Evolutionary conservation across 768 basidiomycete genomes (phyloP).

Genomic region (Wakefieldia striispora): DNA sequence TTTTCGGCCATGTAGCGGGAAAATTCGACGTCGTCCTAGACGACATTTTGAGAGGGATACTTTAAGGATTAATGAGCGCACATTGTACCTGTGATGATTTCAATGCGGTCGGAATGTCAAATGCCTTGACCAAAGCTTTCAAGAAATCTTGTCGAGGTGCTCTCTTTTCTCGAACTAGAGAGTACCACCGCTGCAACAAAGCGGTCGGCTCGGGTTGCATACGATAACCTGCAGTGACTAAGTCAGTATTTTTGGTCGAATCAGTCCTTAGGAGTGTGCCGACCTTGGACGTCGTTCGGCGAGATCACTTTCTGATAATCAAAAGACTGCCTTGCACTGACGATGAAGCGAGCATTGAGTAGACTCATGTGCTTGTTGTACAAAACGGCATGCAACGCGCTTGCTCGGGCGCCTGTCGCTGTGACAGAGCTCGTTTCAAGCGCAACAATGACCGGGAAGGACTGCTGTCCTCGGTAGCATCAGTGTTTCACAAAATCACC

Average conservation of each 20-base stretch:
- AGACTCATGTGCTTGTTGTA: constrained; percentile 89
- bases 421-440: constrained; percentile 80
- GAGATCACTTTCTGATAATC: constrained; percentile 71
- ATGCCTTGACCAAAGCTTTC: constrained; percentile 75
- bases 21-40: constrained; percentile 80
- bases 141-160: constrained; percentile 82
- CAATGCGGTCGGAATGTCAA: constrained; percentile 65
- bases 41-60: neutral
- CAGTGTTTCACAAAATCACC: neutral
- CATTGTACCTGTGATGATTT: constrained; percentile 54
- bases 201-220: constrained; percentile 65
- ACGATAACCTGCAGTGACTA: constrained; percentile 54
- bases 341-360: constrained; percentile 79
- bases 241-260: neutral
- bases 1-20: constrained; percentile 94
- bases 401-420: constrained; percentile 69
- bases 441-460: constrained; percentile 88
- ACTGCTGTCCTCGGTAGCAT: constrained; percentile 43
- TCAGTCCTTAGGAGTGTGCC: constrained; percentile 1
- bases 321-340: constrained; percentile 80
- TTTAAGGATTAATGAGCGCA: no score
- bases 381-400: constrained; percentile 73
- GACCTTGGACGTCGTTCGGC: constrained; percentile 53
- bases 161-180: constrained; percentile 90
- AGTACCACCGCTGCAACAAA: constrained; percentile 86